Evolutionary conservation across 345 rosid genomes (phyloP).

Genomic region (Ailanthus altissimus): DNA sequence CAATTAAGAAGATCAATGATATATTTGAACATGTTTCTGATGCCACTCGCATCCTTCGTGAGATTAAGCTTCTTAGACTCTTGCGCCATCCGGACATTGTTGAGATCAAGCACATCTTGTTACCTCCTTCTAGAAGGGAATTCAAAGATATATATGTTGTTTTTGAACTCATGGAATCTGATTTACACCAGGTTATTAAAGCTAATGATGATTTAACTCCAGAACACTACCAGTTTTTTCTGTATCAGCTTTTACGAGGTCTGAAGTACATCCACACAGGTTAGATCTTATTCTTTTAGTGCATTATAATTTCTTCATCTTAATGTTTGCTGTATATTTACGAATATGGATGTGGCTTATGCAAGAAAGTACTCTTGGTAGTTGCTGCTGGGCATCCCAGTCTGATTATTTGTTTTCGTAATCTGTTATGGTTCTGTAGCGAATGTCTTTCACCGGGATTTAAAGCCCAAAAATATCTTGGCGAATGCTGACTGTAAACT

Average conservation of each 20-base stretch:
- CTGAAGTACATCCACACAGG: constrained; percentile 97
- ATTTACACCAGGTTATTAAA: constrained; percentile 88
- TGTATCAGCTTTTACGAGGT: constrained; percentile 94
- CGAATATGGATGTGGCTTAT: background rate
- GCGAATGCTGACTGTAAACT: constrained; percentile 98
- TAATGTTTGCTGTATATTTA: background rate
- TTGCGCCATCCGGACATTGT: constrained; percentile 91
- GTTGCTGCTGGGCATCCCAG: constrained; percentile 2
- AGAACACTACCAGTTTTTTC: constrained; percentile 89
- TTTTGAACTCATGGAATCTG: constrained; percentile 92
- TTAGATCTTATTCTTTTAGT: constrained; percentile 22
- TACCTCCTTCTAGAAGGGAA: constrained; percentile 89
- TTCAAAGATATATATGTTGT: constrained; percentile 88
- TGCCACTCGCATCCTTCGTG: constrained; percentile 90
- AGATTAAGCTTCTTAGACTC: constrained; percentile 84
- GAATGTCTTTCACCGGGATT: constrained; percentile 91
- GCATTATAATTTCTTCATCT: background rate
- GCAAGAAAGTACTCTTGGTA: background rate
- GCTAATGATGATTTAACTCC: constrained; percentile 93
- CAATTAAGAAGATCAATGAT: constrained; percentile 88
- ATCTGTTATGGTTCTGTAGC: constrained; percentile 42
- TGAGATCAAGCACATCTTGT: constrained; percentile 87
- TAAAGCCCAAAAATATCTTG: constrained; percentile 89
- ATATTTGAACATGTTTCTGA: constrained; percentile 92
- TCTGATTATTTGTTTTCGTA: constrained; percentile 2